A percentile compares a stretch with the other conserved stretches of the same genome.
Evolutionary conservation across 257 asterid genomes (phyloP).

Genomic region (Nicotiana undulata): DNA sequence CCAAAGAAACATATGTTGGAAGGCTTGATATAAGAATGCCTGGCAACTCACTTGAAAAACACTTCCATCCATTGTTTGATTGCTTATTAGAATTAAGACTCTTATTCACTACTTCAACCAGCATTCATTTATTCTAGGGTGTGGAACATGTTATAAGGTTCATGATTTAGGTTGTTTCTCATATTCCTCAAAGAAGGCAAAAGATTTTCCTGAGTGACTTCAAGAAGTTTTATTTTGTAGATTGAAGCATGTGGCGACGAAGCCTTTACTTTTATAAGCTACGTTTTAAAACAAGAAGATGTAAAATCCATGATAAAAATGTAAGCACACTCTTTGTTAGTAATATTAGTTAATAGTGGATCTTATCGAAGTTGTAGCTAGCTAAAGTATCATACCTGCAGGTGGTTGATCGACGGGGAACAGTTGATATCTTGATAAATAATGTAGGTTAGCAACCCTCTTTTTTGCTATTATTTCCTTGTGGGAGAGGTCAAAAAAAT

Average conservation of each 20-base stretch:
- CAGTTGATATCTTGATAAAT: conserved; percentile 77
- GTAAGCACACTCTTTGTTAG: conserved; percentile 27
- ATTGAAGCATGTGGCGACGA: conserved; percentile 83
- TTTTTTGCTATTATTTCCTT: no score
- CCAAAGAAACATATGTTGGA: no score
- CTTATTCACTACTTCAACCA: not conserved
- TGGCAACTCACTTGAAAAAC: not conserved
- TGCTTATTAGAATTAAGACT: not conserved
- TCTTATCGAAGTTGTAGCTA: not conserved
- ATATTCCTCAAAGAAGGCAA: not conserved
- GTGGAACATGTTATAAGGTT: not conserved
- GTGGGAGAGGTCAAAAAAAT: not conserved
- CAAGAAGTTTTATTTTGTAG: conserved; percentile 26
- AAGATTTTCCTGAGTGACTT: not conserved
- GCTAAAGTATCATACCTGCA: conserved; percentile 26
- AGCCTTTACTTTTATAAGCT: conserved; percentile 87
- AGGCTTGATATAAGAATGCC: not conserved
- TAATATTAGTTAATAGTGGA: conserved; percentile 1
- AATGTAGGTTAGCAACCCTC: conserved; percentile 63
- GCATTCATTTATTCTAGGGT: not conserved
- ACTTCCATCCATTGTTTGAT: conserved; percentile 1
- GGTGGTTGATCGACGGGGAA: conserved; percentile 96
- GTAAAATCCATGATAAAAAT: conserved; percentile 82
- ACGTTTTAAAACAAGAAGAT: conserved; percentile 91
- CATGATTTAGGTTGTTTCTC: not conserved